These are phyloP conservation scores for Boletus pseudopeckii DNA, from an alignment of 768 basidiomycete genomes.

Conservation along the genomic window DNA sequence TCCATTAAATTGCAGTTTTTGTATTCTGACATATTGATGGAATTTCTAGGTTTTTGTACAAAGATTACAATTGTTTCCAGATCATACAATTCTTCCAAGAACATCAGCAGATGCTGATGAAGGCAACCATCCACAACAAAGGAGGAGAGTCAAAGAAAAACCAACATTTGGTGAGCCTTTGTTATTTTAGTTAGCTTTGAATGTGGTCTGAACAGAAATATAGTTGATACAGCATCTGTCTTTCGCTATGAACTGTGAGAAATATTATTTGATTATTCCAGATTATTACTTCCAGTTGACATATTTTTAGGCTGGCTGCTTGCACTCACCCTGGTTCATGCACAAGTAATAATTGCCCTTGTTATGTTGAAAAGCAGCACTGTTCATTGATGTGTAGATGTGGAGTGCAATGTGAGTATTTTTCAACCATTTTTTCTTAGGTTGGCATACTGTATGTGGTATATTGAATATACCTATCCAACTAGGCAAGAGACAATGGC, in stretches of 20 bases:
- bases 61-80: slow-evolving; percentile 18
- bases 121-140: neutral
- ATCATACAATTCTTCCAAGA: slow-evolving; percentile 12
- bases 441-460: neutral
- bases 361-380: slow-evolving; percentile 36
- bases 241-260: slow-evolving; percentile 8
- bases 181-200: neutral
- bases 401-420: slow-evolving; percentile 36
- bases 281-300: neutral
- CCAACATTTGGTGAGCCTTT: slow-evolving; percentile 16
- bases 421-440: neutral
- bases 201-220: neutral
- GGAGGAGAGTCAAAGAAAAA: slow-evolving; percentile 2
- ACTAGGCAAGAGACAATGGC: slow-evolving; percentile 15
- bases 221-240: slow-evolving; percentile 9
- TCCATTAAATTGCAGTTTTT: neutral
- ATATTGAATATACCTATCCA: neutral
- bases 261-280: neutral
- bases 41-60: slow-evolving; percentile 18
- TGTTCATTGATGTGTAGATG: slow-evolving; percentile 52
- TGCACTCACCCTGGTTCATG: slow-evolving; percentile 52
- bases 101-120: neutral
- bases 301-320: slow-evolving; percentile 28
- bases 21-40: neutral
- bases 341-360: slow-evolving; percentile 37